Conservation (phyloP, 768 basidiomycete genomes). For the Leccinellum rugosiceps region DNA sequence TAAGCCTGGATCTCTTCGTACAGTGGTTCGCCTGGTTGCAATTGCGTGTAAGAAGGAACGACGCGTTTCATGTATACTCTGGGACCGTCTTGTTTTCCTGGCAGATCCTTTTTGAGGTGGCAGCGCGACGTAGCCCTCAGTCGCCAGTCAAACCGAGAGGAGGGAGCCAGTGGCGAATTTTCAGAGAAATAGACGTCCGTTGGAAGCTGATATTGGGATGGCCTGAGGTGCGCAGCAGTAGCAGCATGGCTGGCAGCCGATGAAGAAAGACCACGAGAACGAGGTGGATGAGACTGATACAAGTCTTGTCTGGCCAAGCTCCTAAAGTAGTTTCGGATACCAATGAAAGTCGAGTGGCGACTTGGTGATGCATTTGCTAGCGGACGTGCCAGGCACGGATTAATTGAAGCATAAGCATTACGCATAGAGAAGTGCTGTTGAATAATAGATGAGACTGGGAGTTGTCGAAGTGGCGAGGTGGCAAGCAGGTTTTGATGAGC, state of each 20-base stretch:
- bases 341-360: conserved; percentile 27
- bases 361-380: conserved; percentile 3
- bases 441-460: no score
- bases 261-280: conserved; percentile 13
- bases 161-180: conserved; percentile 24
- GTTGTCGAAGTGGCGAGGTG: no score
- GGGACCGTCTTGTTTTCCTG: conserved; percentile 7
- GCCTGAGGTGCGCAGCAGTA: conserved; percentile 10
- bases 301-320: conserved; percentile 10
- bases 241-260: conserved; percentile 6
- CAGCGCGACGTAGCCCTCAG: conserved; percentile 48
- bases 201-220: conserved; percentile 21
- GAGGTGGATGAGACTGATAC: neutral
- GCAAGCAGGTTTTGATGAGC: neutral
- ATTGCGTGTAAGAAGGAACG: conserved; percentile 32
- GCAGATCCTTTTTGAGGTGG: conserved; percentile 12
- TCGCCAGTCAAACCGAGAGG: conserved; percentile 59
- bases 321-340: conserved; percentile 30
- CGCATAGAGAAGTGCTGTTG: conserved; percentile 21
- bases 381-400: conserved; percentile 1
- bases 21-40: conserved; percentile 39
- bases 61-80: conserved; percentile 37
- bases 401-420: conserved; percentile 6
- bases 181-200: conserved; percentile 30
- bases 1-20: conserved; percentile 54